Evolutionary conservation across 176 grass and related monocot genomes (phyloP), one percentile per base, ranked within the genome.

Genomic region (Avena sativa): DNA sequence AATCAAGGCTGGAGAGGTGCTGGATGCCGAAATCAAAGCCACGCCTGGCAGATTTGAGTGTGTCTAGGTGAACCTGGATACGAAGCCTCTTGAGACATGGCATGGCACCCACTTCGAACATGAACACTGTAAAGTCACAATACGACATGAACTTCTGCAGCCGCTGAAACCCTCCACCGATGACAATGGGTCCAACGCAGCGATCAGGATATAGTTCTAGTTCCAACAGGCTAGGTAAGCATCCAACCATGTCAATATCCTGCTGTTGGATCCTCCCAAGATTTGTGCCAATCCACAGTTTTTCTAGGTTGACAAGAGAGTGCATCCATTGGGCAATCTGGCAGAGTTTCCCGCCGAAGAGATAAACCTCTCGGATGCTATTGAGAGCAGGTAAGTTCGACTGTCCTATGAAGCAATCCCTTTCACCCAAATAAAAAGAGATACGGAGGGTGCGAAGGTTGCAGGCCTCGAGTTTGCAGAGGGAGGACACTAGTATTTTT

Each of bases 1-100:
- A 44, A 21, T 11, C 55, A 14, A 79, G 77, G 73, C 56, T 43
- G 56, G 56, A 23, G 34, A 79, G 55, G 77, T 79, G 36, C 36
- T 38, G 36, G 36, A 38, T 38, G 36, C 36, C 36, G 36, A 38
- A 38, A 38, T 38, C 36, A 19, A 61, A 61, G 44, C 38, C 56
- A 46, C 56, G 20, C 4, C 6, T 3, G 21, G 2, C 40, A 46
- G 34, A 61, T 12, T 61, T 60, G 11, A 61, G 60, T 5, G 0
- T 4, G 19, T 0, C 0, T 14, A 23, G 19, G 9, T 15, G 0
- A 12, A 79, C 13, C 2, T 0, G 0, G 4, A 79, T 32, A 38
- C 14, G 3, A 61, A 79, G 56, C 12, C 38, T 13, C 21, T 25
- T 46, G 8, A 79, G 77, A 12, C 2, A 15, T 2, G 53, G 15